Conservation (phyloP, 305 asterid genomes). For the Caryopteris hybrid region DNA sequence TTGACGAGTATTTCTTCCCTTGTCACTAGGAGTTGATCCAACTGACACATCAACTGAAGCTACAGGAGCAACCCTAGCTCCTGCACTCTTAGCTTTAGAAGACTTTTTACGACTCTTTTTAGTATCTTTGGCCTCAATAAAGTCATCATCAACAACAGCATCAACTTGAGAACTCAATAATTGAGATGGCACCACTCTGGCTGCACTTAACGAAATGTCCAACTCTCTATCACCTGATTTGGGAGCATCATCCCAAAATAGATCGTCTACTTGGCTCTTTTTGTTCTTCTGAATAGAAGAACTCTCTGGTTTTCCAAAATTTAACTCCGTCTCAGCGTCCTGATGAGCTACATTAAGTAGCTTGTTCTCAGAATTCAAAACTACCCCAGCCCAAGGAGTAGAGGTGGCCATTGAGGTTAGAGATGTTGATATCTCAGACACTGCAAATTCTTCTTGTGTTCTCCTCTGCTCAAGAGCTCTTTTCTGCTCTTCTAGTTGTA, state of each 20-base stretch:
- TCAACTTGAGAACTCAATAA: constrained; percentile 30
- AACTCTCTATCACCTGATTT: constrained; percentile 43
- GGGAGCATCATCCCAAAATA: constrained; percentile 43
- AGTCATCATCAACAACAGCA: constrained; percentile 41
- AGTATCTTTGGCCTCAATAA: constrained; percentile 76
- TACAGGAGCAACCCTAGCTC: constrained; percentile 39
- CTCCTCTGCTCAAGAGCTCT: too few relatives aligned
- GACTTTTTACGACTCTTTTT: constrained; percentile 75
- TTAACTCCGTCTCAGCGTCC: constrained; percentile 29
- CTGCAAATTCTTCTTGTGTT: constrained; percentile 46
- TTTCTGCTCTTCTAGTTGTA: constrained; percentile 87
- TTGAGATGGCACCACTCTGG: constrained; percentile 23
- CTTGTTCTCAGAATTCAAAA: constrained; percentile 48
- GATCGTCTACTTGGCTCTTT: constrained; percentile 48
- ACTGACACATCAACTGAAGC: constrained; percentile 37
- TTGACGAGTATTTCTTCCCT: constrained; percentile 49
- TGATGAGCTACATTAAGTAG: constrained; percentile 31
- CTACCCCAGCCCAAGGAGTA: constrained; percentile 57
- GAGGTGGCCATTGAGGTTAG: constrained; percentile 41
- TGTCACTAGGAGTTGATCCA: constrained; percentile 50
- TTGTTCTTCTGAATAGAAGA: constrained; percentile 34
- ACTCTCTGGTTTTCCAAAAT: constrained; percentile 31
- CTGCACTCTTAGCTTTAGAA: constrained; percentile 59
- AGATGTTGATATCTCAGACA: constrained; percentile 43
- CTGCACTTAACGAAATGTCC: constrained; percentile 30